A percentile compares a stretch with the other conserved stretches of the same genome.
Evolutionary conservation across 441 rosid species (phyloP).

Genomic region (Eutrema salsugineum): DNA sequence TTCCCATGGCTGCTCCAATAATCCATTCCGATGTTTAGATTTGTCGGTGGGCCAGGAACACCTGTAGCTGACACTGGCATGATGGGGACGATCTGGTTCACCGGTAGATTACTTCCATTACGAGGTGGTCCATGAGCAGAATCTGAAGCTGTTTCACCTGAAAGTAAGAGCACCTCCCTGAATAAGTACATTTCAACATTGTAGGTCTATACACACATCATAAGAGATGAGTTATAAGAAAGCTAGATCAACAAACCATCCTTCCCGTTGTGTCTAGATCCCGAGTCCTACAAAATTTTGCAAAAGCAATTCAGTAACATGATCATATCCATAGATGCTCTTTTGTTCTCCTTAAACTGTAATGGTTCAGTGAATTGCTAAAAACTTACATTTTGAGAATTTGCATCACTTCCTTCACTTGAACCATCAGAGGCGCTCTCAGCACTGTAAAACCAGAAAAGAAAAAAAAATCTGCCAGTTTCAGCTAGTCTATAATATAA

Average conservation of each 20-base stretch:
- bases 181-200: not conserved
- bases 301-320: not conserved
- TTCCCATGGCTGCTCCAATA: slow-evolving; percentile 86
- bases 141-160: slow-evolving; percentile 65
- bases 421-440: slow-evolving; percentile 91
- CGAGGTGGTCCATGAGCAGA: slow-evolving; percentile 52
- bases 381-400: slow-evolving; percentile 75
- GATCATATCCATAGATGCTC: not conserved
- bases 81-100: slow-evolving; percentile 46
- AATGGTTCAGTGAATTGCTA: not conserved
- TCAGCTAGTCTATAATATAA: slow-evolving; percentile 28
- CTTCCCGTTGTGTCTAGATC: slow-evolving; percentile 63
- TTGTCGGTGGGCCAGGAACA: slow-evolving; percentile 78
- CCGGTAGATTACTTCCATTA: slow-evolving; percentile 61
- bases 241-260: slow-evolving; percentile 48
- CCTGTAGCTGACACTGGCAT: slow-evolving; percentile 55
- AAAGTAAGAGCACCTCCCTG: slow-evolving; percentile 9
- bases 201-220: not conserved
- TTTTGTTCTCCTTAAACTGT: not conserved
- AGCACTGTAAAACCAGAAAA: slow-evolving; percentile 49
- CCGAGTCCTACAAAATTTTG: slow-evolving; percentile 69
- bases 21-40: slow-evolving; percentile 94
- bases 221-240: not conserved
- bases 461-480: slow-evolving; percentile 15
- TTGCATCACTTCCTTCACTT: slow-evolving; percentile 94